Conservation (phyloP, 2,329 filamentous ascomycete species). For the Botryotinia globosa region DNA sequence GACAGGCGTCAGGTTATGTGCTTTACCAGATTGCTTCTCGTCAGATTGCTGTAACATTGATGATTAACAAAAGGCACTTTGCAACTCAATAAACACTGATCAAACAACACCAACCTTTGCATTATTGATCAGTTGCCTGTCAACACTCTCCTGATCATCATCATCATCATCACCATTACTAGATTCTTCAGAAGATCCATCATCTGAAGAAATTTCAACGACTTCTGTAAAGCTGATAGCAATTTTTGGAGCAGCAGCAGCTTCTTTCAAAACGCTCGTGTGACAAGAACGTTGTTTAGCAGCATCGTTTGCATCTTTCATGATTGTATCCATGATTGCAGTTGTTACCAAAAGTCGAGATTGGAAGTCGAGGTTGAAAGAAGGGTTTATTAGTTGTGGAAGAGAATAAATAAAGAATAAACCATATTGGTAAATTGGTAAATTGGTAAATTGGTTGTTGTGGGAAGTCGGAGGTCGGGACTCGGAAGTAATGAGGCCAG, state of each 20-base stretch:
- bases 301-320: neutral
- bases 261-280: neutral
- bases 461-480: neutral
- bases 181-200: neutral
- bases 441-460: neutral
- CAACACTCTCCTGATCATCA: neutral
- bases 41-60: neutral
- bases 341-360: neutral
- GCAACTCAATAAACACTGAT: neutral
- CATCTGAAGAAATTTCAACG: slow-evolving; percentile 2
- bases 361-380: neutral
- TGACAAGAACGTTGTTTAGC: neutral
- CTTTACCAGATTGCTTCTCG: neutral
- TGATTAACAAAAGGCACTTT: neutral
- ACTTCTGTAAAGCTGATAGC: neutral
- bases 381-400: neutral
- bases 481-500: neutral
- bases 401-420: neutral
- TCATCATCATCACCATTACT: too few relatives aligned
- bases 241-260: neutral
- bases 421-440: neutral
- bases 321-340: neutral
- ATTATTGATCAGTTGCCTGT: neutral
- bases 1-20: neutral
- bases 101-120: neutral